Conservation (phyloP, 768 basidiomycete species). For the Suillus subalutaceus region DNA sequence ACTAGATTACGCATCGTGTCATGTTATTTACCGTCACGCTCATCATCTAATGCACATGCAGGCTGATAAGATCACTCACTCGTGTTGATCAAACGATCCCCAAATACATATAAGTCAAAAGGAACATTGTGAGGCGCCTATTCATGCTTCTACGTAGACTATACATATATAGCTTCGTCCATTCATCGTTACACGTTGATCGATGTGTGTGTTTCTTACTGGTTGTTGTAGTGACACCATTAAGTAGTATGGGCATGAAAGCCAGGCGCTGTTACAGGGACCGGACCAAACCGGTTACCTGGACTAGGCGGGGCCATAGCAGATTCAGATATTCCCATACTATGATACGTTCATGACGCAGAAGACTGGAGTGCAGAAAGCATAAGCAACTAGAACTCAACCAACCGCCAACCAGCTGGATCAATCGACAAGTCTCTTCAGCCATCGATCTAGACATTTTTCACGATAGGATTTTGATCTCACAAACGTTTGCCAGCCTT, state of each 20-base stretch:
- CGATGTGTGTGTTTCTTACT: conserved; percentile 9
- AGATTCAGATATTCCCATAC: background rate
- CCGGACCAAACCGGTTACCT: background rate
- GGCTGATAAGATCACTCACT: conserved; percentile 11
- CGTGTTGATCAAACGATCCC: background rate
- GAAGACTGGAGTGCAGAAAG: background rate
- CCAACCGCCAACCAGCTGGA: background rate
- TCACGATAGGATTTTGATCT: conserved; percentile 1
- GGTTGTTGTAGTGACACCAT: background rate
- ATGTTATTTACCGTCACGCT: conserved; percentile 21
- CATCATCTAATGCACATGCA: conserved; percentile 25
- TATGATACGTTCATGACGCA: background rate
- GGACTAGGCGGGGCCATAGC: background rate
- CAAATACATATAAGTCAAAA: background rate
- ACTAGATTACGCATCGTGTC: conserved; percentile 47
- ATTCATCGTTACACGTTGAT: background rate
- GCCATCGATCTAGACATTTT: conserved; percentile 2
- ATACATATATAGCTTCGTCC: background rate
- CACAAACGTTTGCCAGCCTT: conserved; percentile 16
- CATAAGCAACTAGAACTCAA: background rate
- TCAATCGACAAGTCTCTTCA: background rate
- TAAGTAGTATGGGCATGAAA: background rate
- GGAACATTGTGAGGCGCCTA: background rate
- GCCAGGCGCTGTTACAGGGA: background rate
- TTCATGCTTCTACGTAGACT: background rate